Evolutionary conservation across 2,329 filamentous ascomycete genomes (phyloP).

Genomic region (Gaeumannomyces sp.): DNA sequence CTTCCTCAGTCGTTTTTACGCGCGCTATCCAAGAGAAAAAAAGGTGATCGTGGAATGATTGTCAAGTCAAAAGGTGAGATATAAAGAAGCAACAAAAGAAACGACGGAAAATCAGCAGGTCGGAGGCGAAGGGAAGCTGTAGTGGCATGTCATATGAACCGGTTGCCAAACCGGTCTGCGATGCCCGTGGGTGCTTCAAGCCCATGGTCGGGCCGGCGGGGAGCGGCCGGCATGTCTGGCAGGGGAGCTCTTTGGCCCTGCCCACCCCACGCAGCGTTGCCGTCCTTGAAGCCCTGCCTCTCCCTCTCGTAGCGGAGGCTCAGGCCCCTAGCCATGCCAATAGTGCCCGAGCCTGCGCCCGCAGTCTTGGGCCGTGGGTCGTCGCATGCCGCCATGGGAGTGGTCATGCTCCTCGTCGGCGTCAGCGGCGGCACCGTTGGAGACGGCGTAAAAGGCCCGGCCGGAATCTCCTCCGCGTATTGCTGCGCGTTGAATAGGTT

Average conservation of each 20-base stretch:
- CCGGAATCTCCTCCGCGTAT: conserved; percentile 16
- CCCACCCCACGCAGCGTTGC: neutral
- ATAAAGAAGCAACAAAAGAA: conserved; percentile 1
- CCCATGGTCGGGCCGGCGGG: conserved; percentile 15
- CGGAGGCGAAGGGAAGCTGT: neutral
- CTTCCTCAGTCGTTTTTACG: neutral
- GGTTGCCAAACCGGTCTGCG: conserved; percentile 27
- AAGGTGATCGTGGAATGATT: neutral
- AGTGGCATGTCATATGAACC: conserved; percentile 23
- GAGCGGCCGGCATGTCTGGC: conserved; percentile 9
- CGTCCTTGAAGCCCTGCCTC: neutral
- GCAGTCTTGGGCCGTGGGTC: conserved; percentile 9
- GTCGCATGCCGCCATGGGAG: conserved; percentile 16
- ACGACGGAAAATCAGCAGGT: neutral
- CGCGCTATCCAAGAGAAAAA: neutral
- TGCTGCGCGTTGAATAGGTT: conserved; percentile 16
- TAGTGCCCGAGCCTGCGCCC: conserved; percentile 15
- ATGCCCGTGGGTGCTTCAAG: conserved; percentile 19
- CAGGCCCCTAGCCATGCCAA: conserved; percentile 28
- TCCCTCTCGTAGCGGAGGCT: conserved; percentile 20
- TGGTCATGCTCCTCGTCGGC: conserved; percentile 5
- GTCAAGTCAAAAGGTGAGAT: neutral
- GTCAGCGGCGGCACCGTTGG: neutral
- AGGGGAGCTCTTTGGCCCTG: conserved; percentile 7
- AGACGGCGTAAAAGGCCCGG: conserved; percentile 15